Evolutionary conservation across 495 filamentous ascomycete genomes (phyloP).

Genomic region (Elaphomyces granulatus): DNA sequence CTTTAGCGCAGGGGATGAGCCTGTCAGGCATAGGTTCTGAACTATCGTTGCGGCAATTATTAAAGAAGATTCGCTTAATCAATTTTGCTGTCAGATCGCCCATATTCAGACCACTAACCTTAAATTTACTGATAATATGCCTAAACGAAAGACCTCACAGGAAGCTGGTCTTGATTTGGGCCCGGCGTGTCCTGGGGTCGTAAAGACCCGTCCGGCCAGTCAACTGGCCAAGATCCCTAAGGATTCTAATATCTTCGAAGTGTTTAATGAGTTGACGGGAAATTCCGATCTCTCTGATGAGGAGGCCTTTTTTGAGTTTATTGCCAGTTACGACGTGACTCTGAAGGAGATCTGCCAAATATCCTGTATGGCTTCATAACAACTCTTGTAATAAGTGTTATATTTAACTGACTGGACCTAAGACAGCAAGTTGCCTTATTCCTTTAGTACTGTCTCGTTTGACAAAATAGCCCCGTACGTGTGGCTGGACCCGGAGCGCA

Average conservation of each 20-base stretch:
- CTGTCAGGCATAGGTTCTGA: no score
- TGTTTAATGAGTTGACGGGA: neutral
- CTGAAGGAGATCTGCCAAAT: neutral
- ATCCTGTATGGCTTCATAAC: neutral
- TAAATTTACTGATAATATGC: no score
- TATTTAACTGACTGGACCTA: neutral
- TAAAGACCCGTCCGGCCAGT: neutral
- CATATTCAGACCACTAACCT: no score
- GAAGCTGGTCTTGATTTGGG: no score
- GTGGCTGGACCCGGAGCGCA: neutral
- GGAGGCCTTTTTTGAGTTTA: neutral
- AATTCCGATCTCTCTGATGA: neutral
- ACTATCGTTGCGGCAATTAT: no score
- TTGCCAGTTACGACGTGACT: neutral
- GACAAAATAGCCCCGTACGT: neutral
- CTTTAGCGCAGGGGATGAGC: no score
- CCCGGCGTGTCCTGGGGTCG: neutral
- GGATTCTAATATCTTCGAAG: neutral
- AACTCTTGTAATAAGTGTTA: no score
- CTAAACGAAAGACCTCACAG: no score
- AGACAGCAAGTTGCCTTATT: neutral
- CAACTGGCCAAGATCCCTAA: neutral
- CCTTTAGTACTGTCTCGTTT: neutral
- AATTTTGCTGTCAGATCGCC: no score
- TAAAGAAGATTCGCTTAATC: no score